phyloP scores from a whole-genome alignment of 805 yeast genomes.

The Torulaspora franciscae region DNA sequence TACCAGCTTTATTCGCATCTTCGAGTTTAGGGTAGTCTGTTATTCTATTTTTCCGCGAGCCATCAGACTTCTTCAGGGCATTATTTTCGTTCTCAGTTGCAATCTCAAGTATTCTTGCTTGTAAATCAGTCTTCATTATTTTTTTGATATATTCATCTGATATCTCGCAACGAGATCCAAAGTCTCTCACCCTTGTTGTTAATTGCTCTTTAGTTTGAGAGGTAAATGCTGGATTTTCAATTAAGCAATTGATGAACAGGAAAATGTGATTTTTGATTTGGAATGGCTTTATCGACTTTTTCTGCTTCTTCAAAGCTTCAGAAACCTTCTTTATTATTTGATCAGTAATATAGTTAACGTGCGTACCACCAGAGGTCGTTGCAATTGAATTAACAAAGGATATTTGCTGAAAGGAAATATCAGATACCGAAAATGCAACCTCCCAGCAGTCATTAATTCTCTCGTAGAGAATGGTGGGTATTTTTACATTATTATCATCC shows the following conservation, averaged over 20 bases:
- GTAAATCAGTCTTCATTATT: constrained; percentile 66
- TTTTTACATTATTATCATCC: constrained; percentile 31
- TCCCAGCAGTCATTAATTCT: constrained; percentile 89
- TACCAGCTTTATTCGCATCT: constrained; percentile 96
- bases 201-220: constrained; percentile 96
- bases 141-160: constrained; percentile 72
- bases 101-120: constrained; percentile 66
- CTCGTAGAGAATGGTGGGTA: constrained; percentile 70
- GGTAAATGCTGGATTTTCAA: constrained; percentile 95
- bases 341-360: constrained; percentile 80
- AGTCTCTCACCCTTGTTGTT: constrained; percentile 81
- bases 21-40: constrained; percentile 86
- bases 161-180: constrained; percentile 80
- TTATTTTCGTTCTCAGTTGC: constrained; percentile 87
- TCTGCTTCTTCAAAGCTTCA: constrained; percentile 68
- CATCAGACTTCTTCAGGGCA: constrained; percentile 84
- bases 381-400: constrained; percentile 98
- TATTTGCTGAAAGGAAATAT: constrained; percentile 84
- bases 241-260: constrained; percentile 80
- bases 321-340: constrained; percentile 73
- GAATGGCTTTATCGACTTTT: constrained; percentile 74
- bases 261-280: constrained; percentile 90
- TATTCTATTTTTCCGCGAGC: constrained; percentile 74
- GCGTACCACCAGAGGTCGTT: constrained; percentile 95
- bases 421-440: constrained; percentile 89